These are phyloP conservation scores for Epichloe baconii DNA, from an alignment of 2,329 filamentous ascomycete genomes.

Conservation along the genomic window DNA sequence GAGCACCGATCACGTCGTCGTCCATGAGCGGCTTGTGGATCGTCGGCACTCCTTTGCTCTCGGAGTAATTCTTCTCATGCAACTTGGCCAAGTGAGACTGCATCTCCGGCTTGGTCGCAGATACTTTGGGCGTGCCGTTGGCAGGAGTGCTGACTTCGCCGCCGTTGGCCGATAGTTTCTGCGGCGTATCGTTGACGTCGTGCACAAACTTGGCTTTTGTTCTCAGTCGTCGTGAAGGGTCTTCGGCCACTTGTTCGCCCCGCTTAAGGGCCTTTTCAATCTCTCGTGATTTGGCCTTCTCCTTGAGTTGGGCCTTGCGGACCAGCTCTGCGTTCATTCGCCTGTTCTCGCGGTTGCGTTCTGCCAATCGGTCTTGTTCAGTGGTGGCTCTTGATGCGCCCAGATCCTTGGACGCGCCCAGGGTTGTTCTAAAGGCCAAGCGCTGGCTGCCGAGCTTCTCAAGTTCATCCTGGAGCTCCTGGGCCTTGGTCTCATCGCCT, in stretches of 20 bases:
- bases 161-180: slow-evolving; percentile 32
- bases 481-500: slow-evolving; percentile 46
- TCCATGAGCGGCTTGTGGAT: slow-evolving; percentile 74
- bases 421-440: slow-evolving; percentile 57
- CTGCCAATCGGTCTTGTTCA: slow-evolving; percentile 72
- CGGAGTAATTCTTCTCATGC: slow-evolving; percentile 36
- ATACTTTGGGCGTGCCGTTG: slow-evolving; percentile 37
- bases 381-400: slow-evolving; percentile 33
- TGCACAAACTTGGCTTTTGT: slow-evolving; percentile 57
- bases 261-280: slow-evolving; percentile 48
- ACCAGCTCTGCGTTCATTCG: slow-evolving; percentile 76
- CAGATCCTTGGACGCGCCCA: slow-evolving; percentile 41
- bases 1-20: slow-evolving; percentile 78
- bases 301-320: slow-evolving; percentile 78
- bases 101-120: slow-evolving; percentile 28
- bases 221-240: slow-evolving; percentile 48
- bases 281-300: slow-evolving; percentile 51
- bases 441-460: slow-evolving; percentile 54
- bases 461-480: slow-evolving; percentile 45
- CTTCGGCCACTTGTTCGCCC: slow-evolving; percentile 47
- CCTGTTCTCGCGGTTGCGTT: slow-evolving; percentile 75
- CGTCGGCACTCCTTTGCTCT: slow-evolving; percentile 49
- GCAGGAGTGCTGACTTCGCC: slow-evolving; percentile 39
- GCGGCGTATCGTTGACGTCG: slow-evolving; percentile 39
- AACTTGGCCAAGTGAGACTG: slow-evolving; percentile 41